Conservation (phyloP, 805 yeast genomes). For the Pichia deserticola region DNA sequence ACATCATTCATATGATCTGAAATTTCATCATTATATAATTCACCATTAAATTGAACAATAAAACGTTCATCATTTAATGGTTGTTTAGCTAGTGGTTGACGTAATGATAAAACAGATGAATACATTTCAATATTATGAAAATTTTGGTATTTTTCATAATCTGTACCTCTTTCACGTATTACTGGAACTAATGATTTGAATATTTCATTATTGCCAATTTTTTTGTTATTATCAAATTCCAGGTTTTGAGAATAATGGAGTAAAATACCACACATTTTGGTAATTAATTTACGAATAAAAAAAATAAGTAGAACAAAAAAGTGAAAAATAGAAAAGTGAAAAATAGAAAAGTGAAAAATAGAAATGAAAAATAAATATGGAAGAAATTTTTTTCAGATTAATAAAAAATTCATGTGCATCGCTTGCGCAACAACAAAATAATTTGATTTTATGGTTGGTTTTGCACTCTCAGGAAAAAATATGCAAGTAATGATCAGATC, state of each 20-base stretch:
- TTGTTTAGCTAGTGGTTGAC: constrained; percentile 74
- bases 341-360: too few relatives aligned
- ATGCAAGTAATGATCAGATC: too few relatives aligned
- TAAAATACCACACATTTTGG: constrained; percentile 51
- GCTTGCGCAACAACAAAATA: too few relatives aligned
- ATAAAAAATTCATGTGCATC: too few relatives aligned
- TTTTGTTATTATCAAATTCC: constrained; percentile 9
- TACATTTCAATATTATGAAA: constrained; percentile 30
- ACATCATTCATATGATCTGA: constrained; percentile 52
- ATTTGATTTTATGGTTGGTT: too few relatives aligned
- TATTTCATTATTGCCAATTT: constrained; percentile 10
- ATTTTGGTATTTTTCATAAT: constrained; percentile 33
- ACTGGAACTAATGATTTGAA: constrained; percentile 35
- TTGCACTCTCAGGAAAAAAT: too few relatives aligned
- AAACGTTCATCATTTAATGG: constrained; percentile 42
- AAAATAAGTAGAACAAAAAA: too few relatives aligned
- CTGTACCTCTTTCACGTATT: constrained; percentile 59
- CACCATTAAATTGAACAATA: constrained; percentile 83
- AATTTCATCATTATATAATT: constrained; percentile 61
- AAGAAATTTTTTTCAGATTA: too few relatives aligned
- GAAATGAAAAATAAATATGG: too few relatives aligned
- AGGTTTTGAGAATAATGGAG: constrained; percentile 23
- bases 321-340: too few relatives aligned
- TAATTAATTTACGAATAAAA: not conserved
- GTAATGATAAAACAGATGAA: constrained; percentile 72